Conservation (phyloP, 2,329 filamentous ascomycete genomes). For the Fusarium siculi region DNA sequence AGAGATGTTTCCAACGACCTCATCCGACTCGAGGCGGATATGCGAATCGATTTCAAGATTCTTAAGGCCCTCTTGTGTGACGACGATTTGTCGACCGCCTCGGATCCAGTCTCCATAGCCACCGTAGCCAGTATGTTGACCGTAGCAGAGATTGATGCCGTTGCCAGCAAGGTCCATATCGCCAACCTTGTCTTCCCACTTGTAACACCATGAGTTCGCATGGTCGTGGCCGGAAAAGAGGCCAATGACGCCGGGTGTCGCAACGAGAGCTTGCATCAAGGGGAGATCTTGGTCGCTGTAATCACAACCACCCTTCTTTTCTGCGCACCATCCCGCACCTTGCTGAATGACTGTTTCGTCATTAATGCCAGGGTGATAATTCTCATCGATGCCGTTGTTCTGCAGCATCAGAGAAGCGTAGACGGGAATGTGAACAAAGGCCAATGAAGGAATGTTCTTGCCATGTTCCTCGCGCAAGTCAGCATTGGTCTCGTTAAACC, state of each 20-base stretch:
- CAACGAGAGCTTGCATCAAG: constrained; percentile 71
- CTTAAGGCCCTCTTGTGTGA: constrained; percentile 56
- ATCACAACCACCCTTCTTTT: constrained; percentile 50
- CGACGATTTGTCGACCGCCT: constrained; percentile 66
- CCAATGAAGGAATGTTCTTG: constrained; percentile 56
- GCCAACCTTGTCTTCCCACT: constrained; percentile 58
- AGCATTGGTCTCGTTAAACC: constrained; percentile 54
- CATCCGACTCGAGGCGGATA: constrained; percentile 68
- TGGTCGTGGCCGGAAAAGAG: constrained; percentile 76
- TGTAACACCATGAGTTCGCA: constrained; percentile 67
- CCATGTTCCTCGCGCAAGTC: constrained; percentile 44
- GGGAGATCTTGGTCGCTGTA: constrained; percentile 64
- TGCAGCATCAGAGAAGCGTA: constrained; percentile 44
- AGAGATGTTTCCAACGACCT: constrained; percentile 60
- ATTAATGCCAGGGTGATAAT: constrained; percentile 59
- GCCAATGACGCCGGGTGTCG: constrained; percentile 64
- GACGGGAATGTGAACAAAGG: constrained; percentile 61
- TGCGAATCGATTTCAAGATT: constrained; percentile 64
- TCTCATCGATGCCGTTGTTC: constrained; percentile 47
- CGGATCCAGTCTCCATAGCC: constrained; percentile 74
- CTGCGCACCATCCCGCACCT: constrained; percentile 57
- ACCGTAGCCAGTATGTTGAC: constrained; percentile 75
- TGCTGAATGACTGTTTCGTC: constrained; percentile 56
- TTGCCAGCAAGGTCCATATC: constrained; percentile 59
- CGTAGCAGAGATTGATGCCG: constrained; percentile 64